These are phyloP conservation scores for Fusarium mangiferae DNA, from an alignment of 2,329 filamentous ascomycete genomes.

Conservation along the genomic window DNA sequence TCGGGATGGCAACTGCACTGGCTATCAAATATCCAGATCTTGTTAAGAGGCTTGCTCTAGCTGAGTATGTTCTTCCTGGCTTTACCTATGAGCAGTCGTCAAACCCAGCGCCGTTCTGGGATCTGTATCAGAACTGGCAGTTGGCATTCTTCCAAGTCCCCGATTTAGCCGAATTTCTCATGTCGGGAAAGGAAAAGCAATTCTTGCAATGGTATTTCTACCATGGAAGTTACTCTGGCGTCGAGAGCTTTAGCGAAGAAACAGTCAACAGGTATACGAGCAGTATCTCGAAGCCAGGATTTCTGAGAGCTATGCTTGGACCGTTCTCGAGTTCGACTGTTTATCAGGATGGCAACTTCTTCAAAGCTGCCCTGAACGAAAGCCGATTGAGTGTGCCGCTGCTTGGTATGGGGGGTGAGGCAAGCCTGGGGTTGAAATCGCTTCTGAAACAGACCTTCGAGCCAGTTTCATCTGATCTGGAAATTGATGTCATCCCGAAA, in stretches of 20 bases:
- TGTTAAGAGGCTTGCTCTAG: conserved; percentile 50
- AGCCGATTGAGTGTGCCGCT: conserved; percentile 26
- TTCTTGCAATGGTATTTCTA: conserved; percentile 60
- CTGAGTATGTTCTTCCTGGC: conserved; percentile 56
- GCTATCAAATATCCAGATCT: conserved; percentile 50
- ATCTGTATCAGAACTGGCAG: conserved; percentile 55
- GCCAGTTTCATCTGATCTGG: conserved; percentile 16
- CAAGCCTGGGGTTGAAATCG: conserved; percentile 33
- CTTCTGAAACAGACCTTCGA: conserved; percentile 5
- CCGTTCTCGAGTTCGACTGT: conserved; percentile 49
- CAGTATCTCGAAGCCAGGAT: conserved; percentile 56
- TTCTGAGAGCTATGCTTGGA: conserved; percentile 53
- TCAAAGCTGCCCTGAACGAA: conserved; percentile 44
- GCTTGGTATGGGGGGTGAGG: conserved; percentile 43
- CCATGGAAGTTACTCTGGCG: conserved; percentile 55
- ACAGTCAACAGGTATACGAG: conserved; percentile 52
- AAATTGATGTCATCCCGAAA: conserved; percentile 40
- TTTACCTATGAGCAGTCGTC: conserved; percentile 51
- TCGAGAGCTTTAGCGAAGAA: conserved; percentile 50
- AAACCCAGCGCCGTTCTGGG: conserved; percentile 48
- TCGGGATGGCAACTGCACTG: conserved; percentile 54
- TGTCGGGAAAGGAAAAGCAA: conserved; percentile 54
- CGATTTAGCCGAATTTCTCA: conserved; percentile 58
- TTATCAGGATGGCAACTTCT: conserved; percentile 50
- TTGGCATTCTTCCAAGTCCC: conserved; percentile 59